phyloP scores from a whole-genome alignment of 257 asterid species.

The Buddleja alternifolia region DNA sequence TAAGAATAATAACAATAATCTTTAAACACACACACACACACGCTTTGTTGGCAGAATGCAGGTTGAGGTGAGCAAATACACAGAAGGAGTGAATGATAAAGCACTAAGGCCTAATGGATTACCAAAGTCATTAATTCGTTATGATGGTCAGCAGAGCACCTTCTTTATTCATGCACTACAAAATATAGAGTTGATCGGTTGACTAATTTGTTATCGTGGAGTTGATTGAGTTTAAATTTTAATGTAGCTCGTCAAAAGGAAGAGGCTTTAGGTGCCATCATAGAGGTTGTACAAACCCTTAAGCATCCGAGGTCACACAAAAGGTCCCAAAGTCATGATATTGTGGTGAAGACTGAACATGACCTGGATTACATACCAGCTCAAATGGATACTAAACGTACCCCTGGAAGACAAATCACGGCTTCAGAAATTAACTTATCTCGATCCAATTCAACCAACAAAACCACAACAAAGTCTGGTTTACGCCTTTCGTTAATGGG shows the following conservation, averaged over 20 bases:
- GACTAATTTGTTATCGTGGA: too few relatives aligned
- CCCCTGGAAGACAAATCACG: slow-evolving; percentile 55
- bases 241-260: slow-evolving; percentile 93
- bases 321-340: slow-evolving; percentile 55
- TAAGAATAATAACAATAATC: too few relatives aligned
- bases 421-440: slow-evolving; percentile 35
- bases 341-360: slow-evolving; percentile 33
- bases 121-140: slow-evolving; percentile 89
- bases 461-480: slow-evolving; percentile 59
- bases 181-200: too few relatives aligned
- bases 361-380: slow-evolving; percentile 61
- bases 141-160: slow-evolving; percentile 72
- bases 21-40: not conserved
- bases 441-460: slow-evolving; percentile 45
- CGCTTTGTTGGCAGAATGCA: slow-evolving; percentile 85
- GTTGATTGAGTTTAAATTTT: slow-evolving; percentile 3
- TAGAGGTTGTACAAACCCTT: slow-evolving; percentile 88
- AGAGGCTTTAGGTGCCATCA: slow-evolving; percentile 80
- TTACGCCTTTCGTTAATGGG: slow-evolving; percentile 62
- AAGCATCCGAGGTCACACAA: slow-evolving; percentile 71
- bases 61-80: slow-evolving; percentile 99
- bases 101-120: slow-evolving; percentile 93
- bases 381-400: slow-evolving; percentile 43
- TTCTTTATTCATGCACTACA: too few relatives aligned
- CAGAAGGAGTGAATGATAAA: slow-evolving; percentile 83